These are phyloP conservation scores for Lepiota subincarnata DNA, from an alignment of 768 basidiomycete genomes.

Conservation along the genomic window DNA sequence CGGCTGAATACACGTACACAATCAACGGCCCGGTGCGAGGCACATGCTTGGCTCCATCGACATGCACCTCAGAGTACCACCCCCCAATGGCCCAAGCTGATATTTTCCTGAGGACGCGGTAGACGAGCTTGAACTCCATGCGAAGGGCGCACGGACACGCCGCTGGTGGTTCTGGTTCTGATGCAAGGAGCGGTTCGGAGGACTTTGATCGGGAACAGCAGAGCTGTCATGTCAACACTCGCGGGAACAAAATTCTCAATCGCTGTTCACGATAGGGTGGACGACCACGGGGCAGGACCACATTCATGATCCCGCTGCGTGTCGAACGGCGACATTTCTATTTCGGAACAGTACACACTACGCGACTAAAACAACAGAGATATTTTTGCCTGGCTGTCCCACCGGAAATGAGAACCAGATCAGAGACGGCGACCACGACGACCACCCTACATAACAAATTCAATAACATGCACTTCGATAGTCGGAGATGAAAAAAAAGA, in stretches of 20 bases:
- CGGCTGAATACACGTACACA: conserved; percentile 35
- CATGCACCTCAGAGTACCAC: conserved; percentile 59
- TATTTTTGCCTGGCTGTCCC: conserved; percentile 14
- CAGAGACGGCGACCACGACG: conserved; percentile 96
- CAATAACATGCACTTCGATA: not conserved
- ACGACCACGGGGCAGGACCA: conserved; percentile 80
- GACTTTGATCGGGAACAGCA: no score
- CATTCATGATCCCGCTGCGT: conserved; percentile 60
- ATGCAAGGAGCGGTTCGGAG: no score
- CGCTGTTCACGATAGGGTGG: conserved; percentile 31
- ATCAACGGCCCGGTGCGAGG: conserved; percentile 54
- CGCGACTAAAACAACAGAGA: conserved; percentile 19
- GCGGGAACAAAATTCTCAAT: not conserved
- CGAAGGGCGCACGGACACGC: not conserved
- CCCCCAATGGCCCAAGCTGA: conserved; percentile 57
- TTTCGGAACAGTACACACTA: conserved; percentile 30
- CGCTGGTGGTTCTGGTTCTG: not conserved
- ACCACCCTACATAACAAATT: conserved; percentile 73
- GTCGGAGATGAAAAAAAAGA: not conserved
- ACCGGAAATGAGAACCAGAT: conserved; percentile 21
- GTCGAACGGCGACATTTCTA: conserved; percentile 81
- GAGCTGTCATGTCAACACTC: no score
- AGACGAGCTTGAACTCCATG: conserved; percentile 52
- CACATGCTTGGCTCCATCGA: conserved; percentile 56
- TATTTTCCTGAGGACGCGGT: conserved; percentile 54